A percentile compares a stretch with the other conserved stretches of the same genome.
Conservation (phyloP, 805 yeast genomes). For the Lipomyces yamadae region DNA sequence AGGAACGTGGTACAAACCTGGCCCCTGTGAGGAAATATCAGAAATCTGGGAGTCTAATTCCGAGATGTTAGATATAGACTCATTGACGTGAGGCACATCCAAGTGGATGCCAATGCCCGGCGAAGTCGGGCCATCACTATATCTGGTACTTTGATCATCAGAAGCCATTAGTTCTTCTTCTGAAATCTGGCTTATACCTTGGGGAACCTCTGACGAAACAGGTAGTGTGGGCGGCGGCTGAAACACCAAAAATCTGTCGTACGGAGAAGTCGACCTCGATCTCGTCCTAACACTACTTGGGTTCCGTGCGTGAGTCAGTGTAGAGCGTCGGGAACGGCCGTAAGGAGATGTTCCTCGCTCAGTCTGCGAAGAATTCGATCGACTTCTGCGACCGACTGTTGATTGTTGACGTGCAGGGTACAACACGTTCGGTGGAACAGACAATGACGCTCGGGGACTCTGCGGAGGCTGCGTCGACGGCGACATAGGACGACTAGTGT, state of each 20-base stretch:
- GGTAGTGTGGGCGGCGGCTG: conserved; percentile 19
- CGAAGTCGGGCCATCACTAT: conserved; percentile 8
- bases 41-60: conserved; percentile 13
- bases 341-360: conserved; percentile 3
- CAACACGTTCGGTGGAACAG: not conserved
- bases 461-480: not conserved
- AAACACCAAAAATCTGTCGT: conserved; percentile 31
- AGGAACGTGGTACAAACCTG: conserved; percentile 1
- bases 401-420: conserved; percentile 1
- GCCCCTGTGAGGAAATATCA: not conserved
- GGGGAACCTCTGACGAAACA: conserved; percentile 9
- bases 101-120: conserved; percentile 5
- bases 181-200: conserved; percentile 14
- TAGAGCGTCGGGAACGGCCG: conserved; percentile 4
- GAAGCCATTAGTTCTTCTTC: conserved; percentile 21
- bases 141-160: conserved; percentile 6
- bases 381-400: not conserved
- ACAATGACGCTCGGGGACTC: not conserved
- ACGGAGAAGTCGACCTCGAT: conserved; percentile 35
- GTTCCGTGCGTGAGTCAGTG: not conserved
- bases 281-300: conserved; percentile 7
- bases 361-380: conserved; percentile 7
- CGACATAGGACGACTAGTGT: not conserved
- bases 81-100: conserved; percentile 1
- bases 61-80: conserved; percentile 17